phyloP scores from a whole-genome alignment of 306 rosid species.

The Malus asiatica region DNA sequence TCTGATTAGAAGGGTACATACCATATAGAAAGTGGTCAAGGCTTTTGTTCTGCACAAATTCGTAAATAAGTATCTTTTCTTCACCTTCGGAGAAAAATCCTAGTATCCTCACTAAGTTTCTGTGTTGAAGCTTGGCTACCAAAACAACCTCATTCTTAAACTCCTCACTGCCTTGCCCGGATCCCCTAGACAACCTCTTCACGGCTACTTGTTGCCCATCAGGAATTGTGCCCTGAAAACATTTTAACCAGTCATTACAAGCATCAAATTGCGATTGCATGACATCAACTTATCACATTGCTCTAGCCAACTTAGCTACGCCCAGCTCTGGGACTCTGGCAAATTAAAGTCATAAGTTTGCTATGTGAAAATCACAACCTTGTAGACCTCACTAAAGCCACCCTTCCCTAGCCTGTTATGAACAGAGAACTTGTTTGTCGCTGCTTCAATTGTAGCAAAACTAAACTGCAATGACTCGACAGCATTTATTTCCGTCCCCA shows the following conservation, averaged over 20 bases:
- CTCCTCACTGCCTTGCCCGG: constrained; percentile 2
- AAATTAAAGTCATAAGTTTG: background rate
- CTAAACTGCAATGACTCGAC: constrained; percentile 19
- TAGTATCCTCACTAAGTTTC: constrained; percentile 13
- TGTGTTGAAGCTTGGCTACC: constrained; percentile 22
- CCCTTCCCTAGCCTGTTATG: constrained; percentile 22
- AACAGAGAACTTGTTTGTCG: constrained; percentile 18
- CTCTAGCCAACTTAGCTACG: background rate
- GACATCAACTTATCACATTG: background rate
- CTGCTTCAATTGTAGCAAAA: constrained; percentile 12
- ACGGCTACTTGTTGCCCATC: constrained; percentile 21
- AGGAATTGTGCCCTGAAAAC: constrained; percentile 19
- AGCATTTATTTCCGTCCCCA: background rate
- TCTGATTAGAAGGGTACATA: constrained; percentile 1
- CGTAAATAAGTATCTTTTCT: constrained; percentile 23
- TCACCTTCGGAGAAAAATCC: constrained; percentile 19
- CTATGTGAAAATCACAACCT: constrained; percentile 1
- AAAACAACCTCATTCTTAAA: constrained; percentile 23
- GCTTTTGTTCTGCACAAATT: constrained; percentile 27
- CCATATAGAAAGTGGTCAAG: constrained; percentile 28
- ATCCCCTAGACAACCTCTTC: constrained; percentile 10
- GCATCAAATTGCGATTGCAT: background rate
- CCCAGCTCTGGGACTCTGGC: background rate
- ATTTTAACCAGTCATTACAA: background rate
- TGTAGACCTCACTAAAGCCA: constrained; percentile 23